Conservation (phyloP, 768 basidiomycete species). For the Mycena olivaceomarginata region DNA sequence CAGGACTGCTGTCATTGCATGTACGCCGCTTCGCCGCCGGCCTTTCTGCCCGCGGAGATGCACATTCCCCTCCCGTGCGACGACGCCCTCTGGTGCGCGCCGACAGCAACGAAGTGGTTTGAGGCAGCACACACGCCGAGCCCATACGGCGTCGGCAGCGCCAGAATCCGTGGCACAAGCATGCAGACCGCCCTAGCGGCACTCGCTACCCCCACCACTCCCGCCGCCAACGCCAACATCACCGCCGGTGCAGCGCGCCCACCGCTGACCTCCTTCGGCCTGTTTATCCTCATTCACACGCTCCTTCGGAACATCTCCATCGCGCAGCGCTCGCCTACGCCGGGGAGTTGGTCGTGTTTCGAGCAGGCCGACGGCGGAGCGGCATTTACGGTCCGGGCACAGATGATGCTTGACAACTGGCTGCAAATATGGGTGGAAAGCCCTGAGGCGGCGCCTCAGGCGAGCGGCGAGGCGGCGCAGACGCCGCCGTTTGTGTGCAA, state of each 20-base stretch:
- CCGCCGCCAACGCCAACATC: constrained; percentile 17
- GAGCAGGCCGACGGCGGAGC: neutral
- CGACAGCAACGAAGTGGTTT: constrained; percentile 69
- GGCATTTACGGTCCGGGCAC: constrained; percentile 56
- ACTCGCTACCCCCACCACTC: constrained; percentile 44
- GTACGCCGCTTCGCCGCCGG: constrained; percentile 68
- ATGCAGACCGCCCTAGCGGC: constrained; percentile 60
- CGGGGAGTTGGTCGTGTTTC: constrained; percentile 22
- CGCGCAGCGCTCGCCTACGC: constrained; percentile 40
- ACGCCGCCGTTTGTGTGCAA: constrained; percentile 64
- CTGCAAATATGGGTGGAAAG: constrained; percentile 71
- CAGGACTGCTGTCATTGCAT: constrained; percentile 76
- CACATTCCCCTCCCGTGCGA: constrained; percentile 75
- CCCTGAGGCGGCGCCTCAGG: constrained; percentile 58
- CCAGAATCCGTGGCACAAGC: constrained; percentile 59
- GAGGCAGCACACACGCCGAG: constrained; percentile 62
- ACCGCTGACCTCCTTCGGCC: constrained; percentile 47
- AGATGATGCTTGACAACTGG: constrained; percentile 76
- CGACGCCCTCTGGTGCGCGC: constrained; percentile 71
- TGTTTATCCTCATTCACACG: constrained; percentile 59
- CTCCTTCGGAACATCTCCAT: constrained; percentile 65
- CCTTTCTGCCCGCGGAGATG: constrained; percentile 68
- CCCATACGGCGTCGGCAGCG: constrained; percentile 59
- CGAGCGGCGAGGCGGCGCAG: constrained; percentile 17
- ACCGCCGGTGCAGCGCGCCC: constrained; percentile 44